phyloP scores from a whole-genome alignment of 331 rosid species.

The Prunus yedoensis region DNA sequence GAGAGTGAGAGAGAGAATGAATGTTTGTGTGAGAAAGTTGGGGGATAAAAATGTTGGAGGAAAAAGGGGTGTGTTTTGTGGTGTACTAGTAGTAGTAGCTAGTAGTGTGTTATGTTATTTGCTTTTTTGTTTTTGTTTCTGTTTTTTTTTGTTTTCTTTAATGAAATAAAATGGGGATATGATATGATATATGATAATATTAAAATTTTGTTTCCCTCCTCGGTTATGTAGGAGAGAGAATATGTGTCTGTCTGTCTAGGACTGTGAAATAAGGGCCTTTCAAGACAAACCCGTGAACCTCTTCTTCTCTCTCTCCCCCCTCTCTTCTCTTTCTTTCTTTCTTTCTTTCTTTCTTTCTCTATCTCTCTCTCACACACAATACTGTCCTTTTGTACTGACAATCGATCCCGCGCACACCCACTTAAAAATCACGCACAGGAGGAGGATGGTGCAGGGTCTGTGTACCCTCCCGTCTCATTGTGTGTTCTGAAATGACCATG shows the following conservation, averaged over 20 bases:
- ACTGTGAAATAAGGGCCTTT: constrained; percentile 93
- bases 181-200: neutral
- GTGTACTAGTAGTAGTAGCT: constrained; percentile 35
- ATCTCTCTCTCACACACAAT: constrained; percentile 5
- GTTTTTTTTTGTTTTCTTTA: neutral
- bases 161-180: neutral
- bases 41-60: constrained; percentile 35
- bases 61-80: neutral
- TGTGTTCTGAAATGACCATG: constrained; percentile 41
- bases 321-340: constrained; percentile 28
- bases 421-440: constrained; percentile 65
- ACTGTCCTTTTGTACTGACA: constrained; percentile 50
- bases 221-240: constrained; percentile 74
- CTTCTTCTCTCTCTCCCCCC: constrained; percentile 4
- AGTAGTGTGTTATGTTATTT: constrained; percentile 2
- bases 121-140: constrained; percentile 7
- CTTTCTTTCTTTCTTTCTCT: neutral
- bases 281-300: constrained; percentile 99
- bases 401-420: constrained; percentile 84
- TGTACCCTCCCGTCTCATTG: constrained; percentile 13
- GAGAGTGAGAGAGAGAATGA: constrained; percentile 17
- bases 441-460: constrained; percentile 28
- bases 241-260: constrained; percentile 96
- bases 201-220: constrained; percentile 34
- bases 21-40: constrained; percentile 6